Evolutionary conservation across 805 yeast species (phyloP), one percentile per base, ranked within the genome.

Genomic region (Candida odintsovae): DNA sequence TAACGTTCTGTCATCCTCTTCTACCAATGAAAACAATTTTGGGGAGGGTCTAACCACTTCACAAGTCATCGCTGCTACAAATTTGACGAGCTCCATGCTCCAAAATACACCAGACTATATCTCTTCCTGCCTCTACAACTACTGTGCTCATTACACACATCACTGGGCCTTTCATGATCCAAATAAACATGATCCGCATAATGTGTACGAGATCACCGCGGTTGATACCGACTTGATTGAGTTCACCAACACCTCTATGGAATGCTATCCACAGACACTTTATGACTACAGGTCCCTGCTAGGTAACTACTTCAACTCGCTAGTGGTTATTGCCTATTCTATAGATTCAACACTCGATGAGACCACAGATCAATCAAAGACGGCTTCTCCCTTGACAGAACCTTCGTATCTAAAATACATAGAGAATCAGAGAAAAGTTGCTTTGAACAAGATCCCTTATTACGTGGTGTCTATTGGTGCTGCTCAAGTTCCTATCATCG

Each of bases 11-110:
- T 70, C 67, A n/a, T 49, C 61, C 20, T 44, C 55, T 16, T 49
- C 60, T 16, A 51, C 52, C 18, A 47, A 50, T 21, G 52, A 55
- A 13, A 54, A 58, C 31, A 48, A 53, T 4, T 59, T 57, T 23
- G 58, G 58, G 1, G 53, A 60, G 15, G 67, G 64, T 3, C 38
- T 51, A 19, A 43, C 48, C 20, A 39, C 53, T 5, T 47, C 53
- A 6, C 53, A 50, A 36, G 47, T 50, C 16, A 42, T 50, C 12
- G 50, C 53, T 3, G 37, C 47, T 20, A 50, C 53, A 3, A 47
- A 47, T 23, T 28, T 47, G 16, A 77, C 60, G 51, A 68, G 11
- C 57, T 62, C 43, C 51, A 35, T 41, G 42, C 20, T 51, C n/a
- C 18, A 41, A 9, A 42, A 47, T n/a, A 50, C 53, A 3, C 53